Conservation (phyloP, 345 rosid genomes). For the Eucalyptus tenuipes region DNA sequence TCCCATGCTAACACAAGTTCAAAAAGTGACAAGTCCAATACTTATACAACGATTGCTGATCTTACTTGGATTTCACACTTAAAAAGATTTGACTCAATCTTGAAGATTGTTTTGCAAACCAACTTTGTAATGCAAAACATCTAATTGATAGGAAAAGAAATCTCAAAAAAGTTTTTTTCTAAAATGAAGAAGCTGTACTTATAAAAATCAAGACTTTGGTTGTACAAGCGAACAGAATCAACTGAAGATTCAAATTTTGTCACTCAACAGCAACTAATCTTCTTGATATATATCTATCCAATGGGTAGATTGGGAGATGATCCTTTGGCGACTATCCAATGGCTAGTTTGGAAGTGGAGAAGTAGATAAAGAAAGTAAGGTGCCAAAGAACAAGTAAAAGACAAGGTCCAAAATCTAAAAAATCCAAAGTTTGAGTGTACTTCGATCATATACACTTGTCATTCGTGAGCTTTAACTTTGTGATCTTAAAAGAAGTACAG, state of each 20-base stretch:
- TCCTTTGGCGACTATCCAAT: accelerated
- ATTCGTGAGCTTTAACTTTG: too few species aligned
- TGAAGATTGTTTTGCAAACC: too few species aligned
- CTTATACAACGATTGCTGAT: accelerated
- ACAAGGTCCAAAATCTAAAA: neutral
- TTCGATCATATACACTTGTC: too few species aligned
- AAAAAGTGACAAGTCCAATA: accelerated
- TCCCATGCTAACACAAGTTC: accelerated
- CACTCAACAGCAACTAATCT: accelerated
- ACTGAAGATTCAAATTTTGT: accelerated
- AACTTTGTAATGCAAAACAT: too few species aligned
- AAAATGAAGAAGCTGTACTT: neutral
- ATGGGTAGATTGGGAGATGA: neutral
- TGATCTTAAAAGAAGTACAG: too few species aligned
- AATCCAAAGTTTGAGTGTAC: accelerated
- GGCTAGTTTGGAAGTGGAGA: neutral
- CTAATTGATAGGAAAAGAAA: neutral
- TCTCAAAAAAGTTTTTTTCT: neutral
- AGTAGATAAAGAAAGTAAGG: too few species aligned
- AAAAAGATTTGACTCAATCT: neutral
- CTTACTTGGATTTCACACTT: neutral
- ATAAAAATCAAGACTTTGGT: neutral
- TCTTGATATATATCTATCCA: neutral
- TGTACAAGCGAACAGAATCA: accelerated
- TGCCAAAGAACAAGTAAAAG: accelerated